Evolutionary conservation across 345 rosid species (phyloP).

Genomic region (Gossypium australe): DNA sequence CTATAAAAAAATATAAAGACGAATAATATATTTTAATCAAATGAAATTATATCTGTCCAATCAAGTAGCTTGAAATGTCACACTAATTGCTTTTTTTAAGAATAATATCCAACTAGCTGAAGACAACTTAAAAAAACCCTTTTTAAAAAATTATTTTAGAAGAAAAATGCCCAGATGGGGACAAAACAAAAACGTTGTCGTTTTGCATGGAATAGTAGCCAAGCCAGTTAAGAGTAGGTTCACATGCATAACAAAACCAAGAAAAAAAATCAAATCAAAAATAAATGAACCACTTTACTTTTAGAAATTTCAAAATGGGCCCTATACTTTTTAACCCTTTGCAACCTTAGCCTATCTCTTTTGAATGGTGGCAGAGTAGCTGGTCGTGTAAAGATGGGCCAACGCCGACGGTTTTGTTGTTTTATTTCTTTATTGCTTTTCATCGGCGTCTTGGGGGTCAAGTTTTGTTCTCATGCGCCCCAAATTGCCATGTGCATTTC

Average conservation of each 20-base stretch:
- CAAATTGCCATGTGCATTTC: too few species aligned
- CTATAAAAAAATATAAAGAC: too few species aligned
- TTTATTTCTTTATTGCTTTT: too few species aligned
- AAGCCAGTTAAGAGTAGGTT: background rate
- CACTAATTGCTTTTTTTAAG: background rate
- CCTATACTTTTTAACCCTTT: background rate
- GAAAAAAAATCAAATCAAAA: background rate
- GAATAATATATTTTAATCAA: background rate
- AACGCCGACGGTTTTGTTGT: too few species aligned
- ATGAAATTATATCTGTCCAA: too few species aligned
- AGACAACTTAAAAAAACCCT: background rate
- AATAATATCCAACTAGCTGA: background rate
- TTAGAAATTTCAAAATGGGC: background rate
- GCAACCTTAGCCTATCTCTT: background rate
- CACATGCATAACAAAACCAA: background rate
- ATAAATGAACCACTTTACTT: background rate
- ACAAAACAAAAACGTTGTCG: background rate
- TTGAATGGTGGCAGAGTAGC: background rate
- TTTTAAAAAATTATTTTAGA: background rate
- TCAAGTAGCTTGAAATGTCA: too few species aligned
- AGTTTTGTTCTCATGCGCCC: too few species aligned
- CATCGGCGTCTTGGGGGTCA: too few species aligned
- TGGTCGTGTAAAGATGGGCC: too few species aligned
- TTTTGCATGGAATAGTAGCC: background rate
- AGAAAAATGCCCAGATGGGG: background rate